A percentile compares a stretch with the other conserved stretches of the same genome.
Conservation (phyloP, 345 rosid species). For the Microthlaspi erraticum region DNA sequence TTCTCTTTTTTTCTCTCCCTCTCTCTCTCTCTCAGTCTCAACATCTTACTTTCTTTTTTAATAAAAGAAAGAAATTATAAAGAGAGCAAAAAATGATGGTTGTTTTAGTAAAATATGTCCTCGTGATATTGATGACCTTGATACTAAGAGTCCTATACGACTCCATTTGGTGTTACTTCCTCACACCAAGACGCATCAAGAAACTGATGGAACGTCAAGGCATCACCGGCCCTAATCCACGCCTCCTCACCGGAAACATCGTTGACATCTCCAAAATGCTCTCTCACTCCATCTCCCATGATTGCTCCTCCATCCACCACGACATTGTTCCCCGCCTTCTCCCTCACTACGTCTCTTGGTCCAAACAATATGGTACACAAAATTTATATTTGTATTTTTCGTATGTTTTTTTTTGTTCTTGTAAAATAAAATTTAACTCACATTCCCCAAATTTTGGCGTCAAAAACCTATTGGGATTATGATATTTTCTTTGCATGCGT, state of each 20-base stretch:
- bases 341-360: constrained; percentile 88
- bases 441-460: not conserved
- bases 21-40: constrained; percentile 15
- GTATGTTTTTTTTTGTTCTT: not conserved
- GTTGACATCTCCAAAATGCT: constrained; percentile 65
- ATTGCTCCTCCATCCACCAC: constrained; percentile 66
- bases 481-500: not conserved
- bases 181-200: constrained; percentile 78
- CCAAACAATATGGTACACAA: constrained; percentile 69
- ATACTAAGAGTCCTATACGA: constrained; percentile 53
- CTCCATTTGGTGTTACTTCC: constrained; percentile 64
- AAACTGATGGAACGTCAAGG: constrained; percentile 83
- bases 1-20: not conserved
- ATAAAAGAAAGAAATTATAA: constrained; percentile 3
- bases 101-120: constrained; percentile 34
- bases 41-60: not conserved
- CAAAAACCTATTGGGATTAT: not conserved
- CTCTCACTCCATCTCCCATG: constrained; percentile 63
- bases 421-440: not conserved
- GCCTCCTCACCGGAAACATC: constrained; percentile 78
- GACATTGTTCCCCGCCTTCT: constrained; percentile 77
- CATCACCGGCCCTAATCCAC: constrained; percentile 83
- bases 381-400: not conserved
- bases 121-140: constrained; percentile 44
- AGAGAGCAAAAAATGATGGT: constrained; percentile 24